phyloP scores from a whole-genome alignment of 352 stramenopile genomes.

The Phytophthora pinifolia region DNA sequence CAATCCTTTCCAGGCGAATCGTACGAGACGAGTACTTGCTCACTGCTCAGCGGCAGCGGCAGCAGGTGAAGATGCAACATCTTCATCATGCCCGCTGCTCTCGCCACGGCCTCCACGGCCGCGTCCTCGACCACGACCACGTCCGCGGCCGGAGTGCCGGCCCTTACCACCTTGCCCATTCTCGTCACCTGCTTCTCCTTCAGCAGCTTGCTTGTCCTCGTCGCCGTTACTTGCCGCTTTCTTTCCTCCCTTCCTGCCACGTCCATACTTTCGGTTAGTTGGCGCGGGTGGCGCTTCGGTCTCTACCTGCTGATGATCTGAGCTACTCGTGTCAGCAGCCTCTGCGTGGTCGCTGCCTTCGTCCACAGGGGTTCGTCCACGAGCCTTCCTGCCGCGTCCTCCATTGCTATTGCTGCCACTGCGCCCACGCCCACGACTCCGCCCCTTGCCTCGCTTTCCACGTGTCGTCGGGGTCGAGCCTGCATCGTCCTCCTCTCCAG shows the following conservation, averaged over 20 bases:
- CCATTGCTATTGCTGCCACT: constrained; percentile 35
- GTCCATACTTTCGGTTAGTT: constrained; percentile 22
- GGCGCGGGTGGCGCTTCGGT: constrained; percentile 1
- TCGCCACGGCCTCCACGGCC: constrained; percentile 20
- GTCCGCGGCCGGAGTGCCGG: constrained; percentile 27
- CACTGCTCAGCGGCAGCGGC: constrained; percentile 14
- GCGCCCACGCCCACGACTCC: constrained; percentile 36
- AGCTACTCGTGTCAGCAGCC: constrained; percentile 1
- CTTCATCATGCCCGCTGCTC: constrained; percentile 15
- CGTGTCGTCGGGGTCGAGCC: constrained; percentile 17
- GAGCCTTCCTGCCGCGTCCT: constrained; percentile 24
- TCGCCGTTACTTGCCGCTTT: constrained; percentile 18
- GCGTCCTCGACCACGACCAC: constrained; percentile 36
- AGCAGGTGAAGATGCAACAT: constrained; percentile 10
- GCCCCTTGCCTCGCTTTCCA: constrained; percentile 41
- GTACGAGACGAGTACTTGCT: constrained; percentile 7
- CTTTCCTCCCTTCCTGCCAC: constrained; percentile 27
- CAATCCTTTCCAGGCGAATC: constrained; percentile 23
- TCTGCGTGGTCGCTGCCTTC: constrained; percentile 19
- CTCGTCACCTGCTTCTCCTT: constrained; percentile 11
- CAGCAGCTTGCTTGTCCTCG: constrained; percentile 15
- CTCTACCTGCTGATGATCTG: constrained; percentile 26
- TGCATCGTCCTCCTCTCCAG: constrained; percentile 11
- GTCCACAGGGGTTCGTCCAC: constrained; percentile 14
- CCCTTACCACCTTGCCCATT: constrained; percentile 25